phyloP scores from a whole-genome alignment of 2,329 filamentous ascomycete genomes.

The Colletotrichum tanaceti region DNA sequence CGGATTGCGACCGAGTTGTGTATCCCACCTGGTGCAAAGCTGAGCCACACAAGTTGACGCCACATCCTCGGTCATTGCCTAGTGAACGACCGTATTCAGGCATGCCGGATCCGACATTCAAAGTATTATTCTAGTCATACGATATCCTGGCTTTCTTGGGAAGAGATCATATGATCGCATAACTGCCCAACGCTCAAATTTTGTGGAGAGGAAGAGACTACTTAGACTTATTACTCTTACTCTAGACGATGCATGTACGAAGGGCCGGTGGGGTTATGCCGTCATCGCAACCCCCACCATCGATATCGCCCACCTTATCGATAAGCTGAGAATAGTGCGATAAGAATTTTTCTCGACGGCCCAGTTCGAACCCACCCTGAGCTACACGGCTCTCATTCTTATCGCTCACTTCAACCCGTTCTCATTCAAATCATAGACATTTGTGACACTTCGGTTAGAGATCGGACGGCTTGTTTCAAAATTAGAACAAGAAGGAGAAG shows the following conservation, averaged over 20 bases:
- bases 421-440: background rate
- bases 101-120: no score
- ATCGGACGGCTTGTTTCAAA: background rate
- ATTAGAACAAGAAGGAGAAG: background rate
- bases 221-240: no score
- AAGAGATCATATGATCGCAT: background rate
- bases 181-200: no score
- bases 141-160: background rate
- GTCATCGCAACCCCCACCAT: conserved; percentile 19
- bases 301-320: conserved; percentile 30
- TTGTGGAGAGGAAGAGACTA: background rate
- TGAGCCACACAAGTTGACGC: background rate
- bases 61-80: background rate
- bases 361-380: conserved; percentile 18
- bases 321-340: conserved; percentile 31
- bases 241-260: background rate
- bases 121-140: no score
- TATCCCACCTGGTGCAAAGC: background rate
- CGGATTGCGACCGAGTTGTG: background rate
- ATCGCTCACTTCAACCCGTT: conserved; percentile 11
- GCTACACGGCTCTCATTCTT: conserved; percentile 18
- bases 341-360: conserved; percentile 38
- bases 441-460: background rate
- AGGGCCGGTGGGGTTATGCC: background rate
- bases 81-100: background rate